Conservation (phyloP, 768 basidiomycete genomes). For the Lactifluus rugatus region DNA sequence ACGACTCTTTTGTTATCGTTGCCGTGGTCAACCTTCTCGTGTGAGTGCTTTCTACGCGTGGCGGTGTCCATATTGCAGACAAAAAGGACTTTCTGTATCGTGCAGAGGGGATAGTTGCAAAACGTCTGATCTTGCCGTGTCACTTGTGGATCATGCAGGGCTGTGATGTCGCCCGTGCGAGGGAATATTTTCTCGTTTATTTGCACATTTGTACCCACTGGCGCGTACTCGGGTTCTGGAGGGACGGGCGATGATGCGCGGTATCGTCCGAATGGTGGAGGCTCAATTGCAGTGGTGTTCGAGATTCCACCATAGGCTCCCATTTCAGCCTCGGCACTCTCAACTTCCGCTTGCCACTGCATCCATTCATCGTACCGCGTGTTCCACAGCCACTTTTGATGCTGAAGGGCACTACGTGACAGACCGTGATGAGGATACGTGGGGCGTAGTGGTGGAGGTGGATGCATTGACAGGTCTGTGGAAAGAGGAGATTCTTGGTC, state of each 20-base stretch:
- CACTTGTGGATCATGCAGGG: slow-evolving; percentile 49
- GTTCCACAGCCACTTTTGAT: slow-evolving; percentile 56
- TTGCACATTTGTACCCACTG: slow-evolving; percentile 10
- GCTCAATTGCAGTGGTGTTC: neutral
- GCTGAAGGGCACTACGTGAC: slow-evolving; percentile 48
- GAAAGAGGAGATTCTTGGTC: neutral
- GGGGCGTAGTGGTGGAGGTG: neutral
- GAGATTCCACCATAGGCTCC: slow-evolving; percentile 22
- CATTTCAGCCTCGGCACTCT: slow-evolving; percentile 12
- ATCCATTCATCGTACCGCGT: slow-evolving; percentile 44
- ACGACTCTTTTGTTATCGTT: neutral
- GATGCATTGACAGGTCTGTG: neutral
- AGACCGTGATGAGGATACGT: slow-evolving; percentile 42
- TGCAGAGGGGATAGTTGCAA: slow-evolving; percentile 49
- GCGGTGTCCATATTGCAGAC: slow-evolving; percentile 40
- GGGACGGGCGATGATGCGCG: neutral
- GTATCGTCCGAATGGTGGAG: slow-evolving; percentile 5
- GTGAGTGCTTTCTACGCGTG: neutral
- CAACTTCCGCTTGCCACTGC: slow-evolving; percentile 26
- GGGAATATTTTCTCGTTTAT: slow-evolving; percentile 35
- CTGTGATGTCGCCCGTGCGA: slow-evolving; percentile 51
- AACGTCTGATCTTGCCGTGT: slow-evolving; percentile 52
- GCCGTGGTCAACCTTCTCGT: neutral
- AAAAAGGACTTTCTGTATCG: slow-evolving; percentile 57
- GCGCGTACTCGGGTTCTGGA: neutral